Evolutionary conservation across 2,329 filamentous ascomycete genomes (phyloP), one percentile per base, ranked within the genome.

Genomic region (Aphanocladium album): DNA sequence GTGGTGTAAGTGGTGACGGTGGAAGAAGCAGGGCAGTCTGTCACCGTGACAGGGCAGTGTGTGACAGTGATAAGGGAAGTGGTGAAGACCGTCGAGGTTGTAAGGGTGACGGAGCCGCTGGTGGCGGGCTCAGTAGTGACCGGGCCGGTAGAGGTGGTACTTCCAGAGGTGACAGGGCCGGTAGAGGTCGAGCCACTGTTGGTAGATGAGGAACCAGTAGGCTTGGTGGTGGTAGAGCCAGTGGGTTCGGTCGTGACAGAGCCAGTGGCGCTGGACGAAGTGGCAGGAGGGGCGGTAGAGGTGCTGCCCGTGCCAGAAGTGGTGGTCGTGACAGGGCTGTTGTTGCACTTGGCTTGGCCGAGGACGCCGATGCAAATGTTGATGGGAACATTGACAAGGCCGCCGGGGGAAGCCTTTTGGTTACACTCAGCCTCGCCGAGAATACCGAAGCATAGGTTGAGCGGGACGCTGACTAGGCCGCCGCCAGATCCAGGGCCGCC

Each of bases 301-400:
- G 35, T 39, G 12, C 35, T 39, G 35, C 35, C 35, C 3, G 35
- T 16, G 35, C 35, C 35, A 39, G 35, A 9, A 39, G 35, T 39
- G 35, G 35, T 39, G 35, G 7, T 39, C 35, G 35, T 39, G 35
- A 39, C 35, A 39, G 35, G 35, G 11, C 4, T 39, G 12, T 12
- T 39, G 33, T 57, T 39, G 59, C 59, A 61, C n/a, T 61, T 52
- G 9, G 53, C 53, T 14, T 43, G 14, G 9, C 59, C 49, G 5
- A 61, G 23, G 16, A 45, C 50, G 9, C 14, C 59, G 11, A 39
- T 14, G 37, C 59, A 57, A 11, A 39, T 19, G 25, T 61, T 52
- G 23, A 57, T 14, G 2, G 59, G 59, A 6, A 61, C 45, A 9
- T n/a, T 45, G 19, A 60, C 41, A 7, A 60, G 37, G 7, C 37